Evolutionary conservation across 169 alveolate genomes (phyloP).

Genomic region (Blepharisma undulans): DNA sequence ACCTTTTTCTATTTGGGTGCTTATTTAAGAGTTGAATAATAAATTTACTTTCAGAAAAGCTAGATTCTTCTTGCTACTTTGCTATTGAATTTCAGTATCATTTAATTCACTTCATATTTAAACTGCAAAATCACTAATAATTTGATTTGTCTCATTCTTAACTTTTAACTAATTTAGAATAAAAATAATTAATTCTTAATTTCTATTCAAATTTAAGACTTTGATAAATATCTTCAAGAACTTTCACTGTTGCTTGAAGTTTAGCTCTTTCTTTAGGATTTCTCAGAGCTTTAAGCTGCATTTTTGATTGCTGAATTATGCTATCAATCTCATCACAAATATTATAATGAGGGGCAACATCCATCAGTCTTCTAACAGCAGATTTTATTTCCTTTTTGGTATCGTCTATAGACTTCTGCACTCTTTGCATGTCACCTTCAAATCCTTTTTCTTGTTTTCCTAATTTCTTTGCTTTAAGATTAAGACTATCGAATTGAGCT

Average conservation of each 20-base stretch:
- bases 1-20: no score
- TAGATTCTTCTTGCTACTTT: no score
- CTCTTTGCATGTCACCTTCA: neutral
- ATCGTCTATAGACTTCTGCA: neutral
- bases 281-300: neutral
- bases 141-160: no score
- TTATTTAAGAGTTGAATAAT: no score
- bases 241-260: neutral
- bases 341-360: neutral
- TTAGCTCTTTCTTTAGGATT: neutral
- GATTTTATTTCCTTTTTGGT: neutral
- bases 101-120: no score
- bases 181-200: no score
- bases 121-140: no score
- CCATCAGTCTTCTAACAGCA: neutral
- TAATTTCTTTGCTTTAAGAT: neutral
- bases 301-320: neutral
- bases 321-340: neutral
- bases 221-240: neutral
- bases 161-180: no score
- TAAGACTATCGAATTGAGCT: neutral
- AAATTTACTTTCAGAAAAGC: no score
- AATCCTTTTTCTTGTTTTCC: neutral
- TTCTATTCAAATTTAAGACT: no score
- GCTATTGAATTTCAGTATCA: no score